Base-by-base conservation (phyloP, 108 stramenopile genomes). In the Phaeodactylum tricornutum region DNA sequence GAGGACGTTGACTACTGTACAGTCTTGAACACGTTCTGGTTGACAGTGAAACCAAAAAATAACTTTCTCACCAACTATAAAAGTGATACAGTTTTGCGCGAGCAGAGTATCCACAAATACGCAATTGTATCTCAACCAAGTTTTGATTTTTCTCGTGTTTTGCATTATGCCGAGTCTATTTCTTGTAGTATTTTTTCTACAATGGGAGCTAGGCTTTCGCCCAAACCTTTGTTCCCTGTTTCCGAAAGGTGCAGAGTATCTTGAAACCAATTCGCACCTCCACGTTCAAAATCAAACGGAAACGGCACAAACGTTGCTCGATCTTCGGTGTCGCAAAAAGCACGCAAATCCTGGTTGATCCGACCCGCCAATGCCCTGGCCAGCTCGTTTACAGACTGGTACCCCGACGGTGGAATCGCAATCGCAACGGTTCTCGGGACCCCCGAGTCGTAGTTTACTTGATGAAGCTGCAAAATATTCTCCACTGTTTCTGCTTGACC, bases 211-310 rank as follows among this genome's bases (percentile, higher is more conserved):
- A 84, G 47, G 20, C 40, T 47, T 49, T 55, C 60, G 2, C 79
- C 84, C 19, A 80, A 22, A 11, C 33, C 44, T 42, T 79, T 24
- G 55, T 81, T 81, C 26, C 84, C 79, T 28, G 62, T 30, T 22
- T 66, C 61, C 4, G 74, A 67, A 35, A 87, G 72, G 53, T 82
- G 85, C 24, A 81, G 35, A 33, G 76, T 77, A 65, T 86, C 84
- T 3, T 47, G 28, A 36, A 48, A 29, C 71, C 74, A 81, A 17
- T 55, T 43, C 14, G 41, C 56, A 40, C 50, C 66, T 20, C 29
- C 55, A 30, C 47, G 29, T 16, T 29, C 43, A 33, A 55, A 84
- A 0, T 17, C 39, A 62, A 79, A 71, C 23, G 79, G 84, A 63
- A 75, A 79, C 23, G 55, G 55, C 5, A 59, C 45, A 52, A 53